Evolutionary conservation across 148 eudicot genomes (phyloP), one percentile per base, ranked within the genome.

Genomic region (Fagopyrum esculentum): DNA sequence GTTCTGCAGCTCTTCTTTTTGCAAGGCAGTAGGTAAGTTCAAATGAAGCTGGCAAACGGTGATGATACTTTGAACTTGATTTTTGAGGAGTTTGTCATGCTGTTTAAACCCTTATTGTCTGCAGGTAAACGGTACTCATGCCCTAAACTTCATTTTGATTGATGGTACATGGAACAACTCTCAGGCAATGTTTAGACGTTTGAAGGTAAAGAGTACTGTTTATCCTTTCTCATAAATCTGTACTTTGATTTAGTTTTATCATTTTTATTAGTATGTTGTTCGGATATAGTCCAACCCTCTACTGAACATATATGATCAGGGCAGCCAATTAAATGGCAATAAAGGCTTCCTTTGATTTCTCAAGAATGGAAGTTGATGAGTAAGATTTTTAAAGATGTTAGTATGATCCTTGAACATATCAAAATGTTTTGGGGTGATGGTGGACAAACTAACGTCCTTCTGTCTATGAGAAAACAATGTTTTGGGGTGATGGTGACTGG

Each of bases 81-180:
- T 30, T 35, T 77, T 59, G 10, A 40, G 44, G n/a, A 66, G 45
- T 77, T 45, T 51, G 44, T 75, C 72, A 43, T 69, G 47, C 19
- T 82, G 49, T 71, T 48, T 55, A 71, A 71, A 4, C 43, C 48
- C 54, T 71, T 50, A 12, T 73, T 44, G 6, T 6, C 17, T 19
- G 82, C 86, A 87, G 91, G 82, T 71, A 78, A 81, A 77, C 76
- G 79, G 43, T 76, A 81, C 85, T 71, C 73, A 80, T n/a, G 76
- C 71, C 19, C 68, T 87, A 75, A 84, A 95, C 80, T 95, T 92
- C 78, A 77, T 95, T 77, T 79, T 95, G 81, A 82, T 95, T 80
- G 99, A 95, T 77, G 99, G 97, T 73, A 95, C 99, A 29, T 95
- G 99, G 99, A 95, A 78, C 86, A 90, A 92, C 80, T 95, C 99